Conservation (phyloP, 177 flowering plant genomes). For the Vitis hybrid region DNA sequence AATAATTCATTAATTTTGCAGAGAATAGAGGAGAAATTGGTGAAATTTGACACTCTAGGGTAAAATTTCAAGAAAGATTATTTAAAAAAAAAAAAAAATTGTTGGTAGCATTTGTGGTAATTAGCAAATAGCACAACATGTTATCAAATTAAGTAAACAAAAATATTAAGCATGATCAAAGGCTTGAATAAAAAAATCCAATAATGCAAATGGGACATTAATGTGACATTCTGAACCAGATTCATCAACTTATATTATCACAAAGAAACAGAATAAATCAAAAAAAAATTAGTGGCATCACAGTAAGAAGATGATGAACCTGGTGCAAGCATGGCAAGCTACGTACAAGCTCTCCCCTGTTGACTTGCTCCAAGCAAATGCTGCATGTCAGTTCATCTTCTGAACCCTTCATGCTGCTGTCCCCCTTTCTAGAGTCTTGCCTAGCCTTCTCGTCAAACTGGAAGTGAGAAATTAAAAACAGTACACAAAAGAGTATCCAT, state of each 20-base stretch:
- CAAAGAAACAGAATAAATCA: not conserved
- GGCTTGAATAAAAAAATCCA: not conserved
- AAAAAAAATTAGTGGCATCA: not conserved
- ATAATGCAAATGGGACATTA: not conserved
- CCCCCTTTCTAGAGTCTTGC: slow-evolving; percentile 35
- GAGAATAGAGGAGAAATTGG: too few relatives aligned
- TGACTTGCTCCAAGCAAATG: slow-evolving; percentile 80
- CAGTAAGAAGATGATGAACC: slow-evolving; percentile 27
- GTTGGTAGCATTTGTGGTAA: too few relatives aligned
- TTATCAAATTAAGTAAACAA: too few relatives aligned
- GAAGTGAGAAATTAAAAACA: not conserved
- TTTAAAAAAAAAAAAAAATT: too few relatives aligned
- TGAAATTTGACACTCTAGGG: too few relatives aligned
- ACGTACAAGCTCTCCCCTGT: slow-evolving; percentile 58
- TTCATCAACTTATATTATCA: not conserved
- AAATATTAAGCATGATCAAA: not conserved
- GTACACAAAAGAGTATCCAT: not conserved
- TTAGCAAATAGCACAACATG: too few relatives aligned
- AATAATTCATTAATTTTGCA: too few relatives aligned
- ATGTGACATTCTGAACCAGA: not conserved
- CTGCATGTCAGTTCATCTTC: slow-evolving; percentile 69
- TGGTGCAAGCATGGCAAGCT: slow-evolving; percentile 81
- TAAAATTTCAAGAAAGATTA: too few relatives aligned
- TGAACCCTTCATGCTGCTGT: slow-evolving; percentile 26
- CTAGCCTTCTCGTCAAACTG: slow-evolving; percentile 26